A percentile compares a stretch with the other conserved stretches of the same genome.
Evolutionary conservation across 2,329 filamentous ascomycete genomes (phyloP).

Genomic region (Akanthomyces uredinophilus): DNA sequence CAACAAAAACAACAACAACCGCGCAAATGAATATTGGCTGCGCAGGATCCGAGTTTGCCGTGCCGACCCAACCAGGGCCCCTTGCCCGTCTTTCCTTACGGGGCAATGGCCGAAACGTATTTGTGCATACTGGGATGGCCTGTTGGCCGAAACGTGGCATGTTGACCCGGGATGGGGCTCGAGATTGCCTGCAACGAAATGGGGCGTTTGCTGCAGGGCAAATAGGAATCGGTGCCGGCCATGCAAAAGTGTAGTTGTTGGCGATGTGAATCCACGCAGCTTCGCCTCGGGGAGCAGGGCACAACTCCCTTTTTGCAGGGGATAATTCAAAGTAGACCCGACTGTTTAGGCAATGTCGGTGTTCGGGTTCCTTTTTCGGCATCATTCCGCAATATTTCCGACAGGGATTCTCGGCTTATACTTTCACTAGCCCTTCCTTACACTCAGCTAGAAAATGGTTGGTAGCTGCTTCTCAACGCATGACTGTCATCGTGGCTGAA

Average conservation of each 20-base stretch:
- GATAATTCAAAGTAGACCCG: not conserved
- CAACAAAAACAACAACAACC: not conserved
- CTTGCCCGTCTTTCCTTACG: not conserved
- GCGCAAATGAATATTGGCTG: not conserved
- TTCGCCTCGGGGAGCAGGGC: not conserved
- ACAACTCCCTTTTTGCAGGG: not conserved
- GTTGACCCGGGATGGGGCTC: not conserved
- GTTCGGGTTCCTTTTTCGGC: not conserved
- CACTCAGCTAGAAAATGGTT: not conserved
- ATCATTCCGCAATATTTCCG: not conserved
- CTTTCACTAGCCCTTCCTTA: not conserved
- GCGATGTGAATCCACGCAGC: not conserved
- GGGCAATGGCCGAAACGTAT: not conserved
- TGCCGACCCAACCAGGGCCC: not conserved
- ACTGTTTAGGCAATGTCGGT: not conserved
- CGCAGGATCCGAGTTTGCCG: slow-evolving; percentile 10
- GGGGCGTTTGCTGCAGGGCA: not conserved
- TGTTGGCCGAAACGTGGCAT: not conserved
- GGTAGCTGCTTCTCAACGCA: not conserved
- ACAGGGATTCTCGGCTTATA: too few relatives aligned
- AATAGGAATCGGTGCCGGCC: not conserved
- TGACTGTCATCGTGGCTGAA: too few relatives aligned
- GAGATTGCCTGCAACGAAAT: not conserved
- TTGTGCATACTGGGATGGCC: not conserved
- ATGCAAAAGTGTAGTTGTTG: not conserved